Conservation (phyloP, 108 stramenopile species). For the Ochromonas danica region DNA sequence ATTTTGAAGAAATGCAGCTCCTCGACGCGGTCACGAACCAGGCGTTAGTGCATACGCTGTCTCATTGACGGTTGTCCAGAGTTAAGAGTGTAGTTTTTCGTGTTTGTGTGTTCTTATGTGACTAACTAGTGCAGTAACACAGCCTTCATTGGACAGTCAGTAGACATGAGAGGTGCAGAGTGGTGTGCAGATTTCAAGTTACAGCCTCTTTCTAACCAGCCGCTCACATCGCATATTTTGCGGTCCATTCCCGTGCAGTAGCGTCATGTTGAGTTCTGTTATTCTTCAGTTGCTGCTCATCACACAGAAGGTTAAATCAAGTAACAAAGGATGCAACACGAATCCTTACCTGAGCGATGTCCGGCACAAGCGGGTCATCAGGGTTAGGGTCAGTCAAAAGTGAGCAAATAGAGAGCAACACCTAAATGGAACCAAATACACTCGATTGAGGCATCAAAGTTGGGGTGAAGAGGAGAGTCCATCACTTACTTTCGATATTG, state of each 20-base stretch:
- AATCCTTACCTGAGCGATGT: constrained; percentile 82
- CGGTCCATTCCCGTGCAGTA: constrained; percentile 87
- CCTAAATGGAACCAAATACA: constrained; percentile 45
- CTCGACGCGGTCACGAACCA: too few species aligned
- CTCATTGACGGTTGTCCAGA: too few species aligned
- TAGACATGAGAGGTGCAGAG: too few species aligned
- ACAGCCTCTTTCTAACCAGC: too few species aligned
- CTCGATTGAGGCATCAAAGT: neutral
- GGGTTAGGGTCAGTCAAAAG: constrained; percentile 97
- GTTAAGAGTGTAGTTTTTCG: too few species aligned
- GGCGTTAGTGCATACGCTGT: too few species aligned
- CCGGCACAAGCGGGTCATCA: constrained; percentile 95
- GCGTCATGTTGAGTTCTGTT: constrained; percentile 79
- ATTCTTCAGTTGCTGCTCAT: constrained; percentile 42
- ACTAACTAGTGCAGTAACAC: too few species aligned
- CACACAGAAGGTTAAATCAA: neutral
- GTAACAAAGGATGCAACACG: neutral
- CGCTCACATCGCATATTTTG: constrained; percentile 91
- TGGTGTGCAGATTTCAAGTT: too few species aligned
- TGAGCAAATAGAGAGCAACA: constrained; percentile 95
- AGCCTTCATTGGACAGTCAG: too few species aligned
- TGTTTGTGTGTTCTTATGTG: too few species aligned
- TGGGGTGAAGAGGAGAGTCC: neutral
- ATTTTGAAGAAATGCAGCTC: too few species aligned
- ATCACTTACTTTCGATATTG: constrained; percentile 77